These are phyloP conservation scores for Trichoderma asperelloides DNA, from an alignment of 495 filamentous ascomycete genomes.

Conservation along the genomic window DNA sequence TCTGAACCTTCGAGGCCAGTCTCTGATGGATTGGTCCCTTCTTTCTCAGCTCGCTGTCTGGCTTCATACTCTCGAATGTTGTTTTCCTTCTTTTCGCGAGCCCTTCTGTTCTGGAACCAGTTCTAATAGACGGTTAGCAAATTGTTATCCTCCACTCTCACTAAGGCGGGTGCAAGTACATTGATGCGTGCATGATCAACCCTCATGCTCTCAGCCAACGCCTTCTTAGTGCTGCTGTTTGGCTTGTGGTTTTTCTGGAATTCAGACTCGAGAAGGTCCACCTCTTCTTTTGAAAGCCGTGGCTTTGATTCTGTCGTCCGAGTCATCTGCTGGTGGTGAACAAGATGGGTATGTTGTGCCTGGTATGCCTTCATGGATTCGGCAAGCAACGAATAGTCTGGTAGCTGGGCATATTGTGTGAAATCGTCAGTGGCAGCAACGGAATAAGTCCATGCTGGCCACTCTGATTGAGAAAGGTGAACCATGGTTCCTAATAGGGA, in stretches of 20 bases:
- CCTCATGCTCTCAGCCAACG: conserved; percentile 62
- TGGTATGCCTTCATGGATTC: conserved; percentile 11
- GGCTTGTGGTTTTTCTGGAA: conserved; percentile 72
- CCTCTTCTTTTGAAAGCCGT: conserved; percentile 72
- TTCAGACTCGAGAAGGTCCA: conserved; percentile 64
- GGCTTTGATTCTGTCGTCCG: conserved; percentile 46
- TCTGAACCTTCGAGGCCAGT: conserved; percentile 29
- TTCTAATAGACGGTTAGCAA: conserved; percentile 45
- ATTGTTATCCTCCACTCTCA: not conserved
- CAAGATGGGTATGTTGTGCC: conserved; percentile 7
- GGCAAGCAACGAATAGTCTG: conserved; percentile 5
- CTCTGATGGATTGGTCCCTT: conserved; percentile 36
- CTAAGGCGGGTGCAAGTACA: conserved; percentile 39
- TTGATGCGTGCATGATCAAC: conserved; percentile 69
- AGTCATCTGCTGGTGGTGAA: conserved; percentile 9
- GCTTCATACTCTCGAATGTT: conserved; percentile 58
- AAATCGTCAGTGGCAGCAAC: not conserved
- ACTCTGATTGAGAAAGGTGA: conserved; percentile 1
- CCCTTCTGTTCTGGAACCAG: conserved; percentile 86
- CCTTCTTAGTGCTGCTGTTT: conserved; percentile 64
- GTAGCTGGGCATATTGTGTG: conserved; percentile 1
- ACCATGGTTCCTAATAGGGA: not conserved
- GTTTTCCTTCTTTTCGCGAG: conserved; percentile 71
- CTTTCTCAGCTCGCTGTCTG: conserved; percentile 39
- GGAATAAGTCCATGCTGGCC: conserved; percentile 7